phyloP scores from a whole-genome alignment of 495 filamentous ascomycete genomes.

The Beverwykella pulmonaria region DNA sequence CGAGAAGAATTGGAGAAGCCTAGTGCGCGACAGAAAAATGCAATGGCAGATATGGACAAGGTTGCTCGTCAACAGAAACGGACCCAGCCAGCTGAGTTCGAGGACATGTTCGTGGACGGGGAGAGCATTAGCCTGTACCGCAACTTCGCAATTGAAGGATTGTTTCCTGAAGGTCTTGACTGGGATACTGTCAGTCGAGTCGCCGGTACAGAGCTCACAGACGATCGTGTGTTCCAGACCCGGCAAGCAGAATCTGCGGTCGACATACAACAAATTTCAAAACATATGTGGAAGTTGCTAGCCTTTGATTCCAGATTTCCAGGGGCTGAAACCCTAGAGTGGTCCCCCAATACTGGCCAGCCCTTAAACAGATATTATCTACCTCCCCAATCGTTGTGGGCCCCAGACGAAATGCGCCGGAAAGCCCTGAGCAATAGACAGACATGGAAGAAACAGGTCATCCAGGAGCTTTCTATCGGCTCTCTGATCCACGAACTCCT shows the following conservation, averaged over 20 bases:
- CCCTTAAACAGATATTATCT: constrained; percentile 29
- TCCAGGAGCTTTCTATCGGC: constrained; percentile 37
- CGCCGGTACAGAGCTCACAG: constrained; percentile 13
- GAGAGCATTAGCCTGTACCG: background rate
- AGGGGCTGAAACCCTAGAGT: constrained; percentile 10
- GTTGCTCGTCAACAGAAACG: background rate
- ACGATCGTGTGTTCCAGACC: background rate
- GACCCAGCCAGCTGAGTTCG: background rate
- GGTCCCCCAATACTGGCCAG: constrained; percentile 43
- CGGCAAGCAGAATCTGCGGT: background rate
- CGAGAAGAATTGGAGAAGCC: constrained; percentile 46
- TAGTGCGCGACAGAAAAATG: background rate
- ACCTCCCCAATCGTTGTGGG: constrained; percentile 44
- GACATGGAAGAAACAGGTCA: constrained; percentile 41
- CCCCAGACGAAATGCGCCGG: constrained; percentile 25
- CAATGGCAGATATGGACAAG: constrained; percentile 41
- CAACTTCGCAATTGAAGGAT: background rate
- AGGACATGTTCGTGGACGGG: background rate
- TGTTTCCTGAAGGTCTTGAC: constrained; percentile 5
- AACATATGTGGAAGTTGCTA: constrained; percentile 23
- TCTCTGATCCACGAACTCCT: constrained; percentile 31
- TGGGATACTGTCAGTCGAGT: constrained; percentile 11
- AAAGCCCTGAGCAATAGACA: constrained; percentile 26
- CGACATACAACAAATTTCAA: constrained; percentile 2
- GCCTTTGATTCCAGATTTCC: constrained; percentile 25